Evolutionary conservation across 2,329 filamentous ascomycete species (phyloP).

Genomic region (Arthrobotrys conoides): DNA sequence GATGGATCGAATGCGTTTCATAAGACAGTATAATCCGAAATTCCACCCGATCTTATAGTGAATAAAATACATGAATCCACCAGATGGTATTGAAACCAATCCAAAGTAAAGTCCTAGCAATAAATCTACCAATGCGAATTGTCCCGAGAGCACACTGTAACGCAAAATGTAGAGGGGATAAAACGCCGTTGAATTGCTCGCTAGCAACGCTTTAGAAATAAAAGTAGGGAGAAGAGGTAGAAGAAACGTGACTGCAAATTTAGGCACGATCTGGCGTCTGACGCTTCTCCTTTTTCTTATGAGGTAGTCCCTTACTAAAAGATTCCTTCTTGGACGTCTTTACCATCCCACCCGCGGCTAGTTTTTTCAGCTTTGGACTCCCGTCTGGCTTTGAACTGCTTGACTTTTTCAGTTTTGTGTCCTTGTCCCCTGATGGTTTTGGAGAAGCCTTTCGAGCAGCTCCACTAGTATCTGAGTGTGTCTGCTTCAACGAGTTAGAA

Average conservation of each 20-base stretch:
- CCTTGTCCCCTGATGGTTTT: slow-evolving; percentile 48
- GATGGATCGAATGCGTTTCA: neutral
- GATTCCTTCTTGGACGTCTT: slow-evolving; percentile 53
- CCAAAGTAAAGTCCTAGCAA: neutral
- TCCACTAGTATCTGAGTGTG: slow-evolving; percentile 44
- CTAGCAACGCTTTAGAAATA: slow-evolving; percentile 1
- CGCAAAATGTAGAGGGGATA: neutral
- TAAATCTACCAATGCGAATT: neutral
- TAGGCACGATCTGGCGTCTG: slow-evolving; percentile 47
- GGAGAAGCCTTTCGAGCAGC: slow-evolving; percentile 38
- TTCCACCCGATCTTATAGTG: neutral
- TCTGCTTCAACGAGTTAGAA: slow-evolving; percentile 26
- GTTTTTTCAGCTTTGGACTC: slow-evolving; percentile 52
- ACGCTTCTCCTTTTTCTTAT: slow-evolving; percentile 57
- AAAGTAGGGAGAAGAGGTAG: neutral
- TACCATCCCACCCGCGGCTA: slow-evolving; percentile 21
- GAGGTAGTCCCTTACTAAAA: slow-evolving; percentile 39
- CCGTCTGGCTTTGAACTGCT: slow-evolving; percentile 40
- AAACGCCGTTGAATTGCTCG: slow-evolving; percentile 8
- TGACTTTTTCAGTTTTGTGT: slow-evolving; percentile 47
- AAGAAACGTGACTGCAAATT: neutral
- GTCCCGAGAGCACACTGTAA: neutral
- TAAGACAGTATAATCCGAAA: neutral
- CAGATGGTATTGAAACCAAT: neutral
- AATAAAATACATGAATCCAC: neutral